Evolutionary conservation across 2,329 filamentous ascomycete species (phyloP), one percentile per base, ranked within the genome.

Genomic region (Pseudocercospora macadamiae): DNA sequence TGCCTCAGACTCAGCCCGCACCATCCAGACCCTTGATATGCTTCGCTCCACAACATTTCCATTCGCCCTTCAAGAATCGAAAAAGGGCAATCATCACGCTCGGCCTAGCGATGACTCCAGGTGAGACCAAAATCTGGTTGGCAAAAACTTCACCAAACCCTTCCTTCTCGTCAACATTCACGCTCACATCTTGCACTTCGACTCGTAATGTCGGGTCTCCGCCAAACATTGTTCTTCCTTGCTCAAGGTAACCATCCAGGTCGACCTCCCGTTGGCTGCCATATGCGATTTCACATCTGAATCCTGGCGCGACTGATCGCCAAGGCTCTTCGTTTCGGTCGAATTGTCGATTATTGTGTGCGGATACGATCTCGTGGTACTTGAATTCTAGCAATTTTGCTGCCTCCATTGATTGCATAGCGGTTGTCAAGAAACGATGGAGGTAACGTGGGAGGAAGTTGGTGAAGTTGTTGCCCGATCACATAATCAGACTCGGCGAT

Each of bases 341-440:
- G 18, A 49, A 49, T 28, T 49, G 45, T 26, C 45, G 21, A n/a
- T 49, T 26, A 18, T 49, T 49, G 25, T 49, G 45, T 12, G 45
- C 45, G n/a, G 23, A 19, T 8, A 49, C 19, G 44, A 48, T 48
- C 16, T 48, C 21, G 44, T 48, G 18, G 45, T 49, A 49, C 19
- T 19, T 49, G 6, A 18, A 16, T 32, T 49, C 45, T 21, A 49
- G 45, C 10, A 49, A 18, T 25, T 49, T 49, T 16, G 37, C 37
- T 42, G 37, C 16, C 12, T 37, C 36, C n/a, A 37, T 18, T 37
- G 36, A 18, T 18, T 18, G 16, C 36, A 37, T 37, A 16, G 36
- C 19, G 16, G 28, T 6, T 12, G 9, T 18, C 7, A 18, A 18
- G 9, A 18, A 37, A 14, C 2, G 36, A 37, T 5, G 36, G n/a